phyloP scores from a whole-genome alignment of 345 rosid genomes.

The Jatropha curcas region DNA sequence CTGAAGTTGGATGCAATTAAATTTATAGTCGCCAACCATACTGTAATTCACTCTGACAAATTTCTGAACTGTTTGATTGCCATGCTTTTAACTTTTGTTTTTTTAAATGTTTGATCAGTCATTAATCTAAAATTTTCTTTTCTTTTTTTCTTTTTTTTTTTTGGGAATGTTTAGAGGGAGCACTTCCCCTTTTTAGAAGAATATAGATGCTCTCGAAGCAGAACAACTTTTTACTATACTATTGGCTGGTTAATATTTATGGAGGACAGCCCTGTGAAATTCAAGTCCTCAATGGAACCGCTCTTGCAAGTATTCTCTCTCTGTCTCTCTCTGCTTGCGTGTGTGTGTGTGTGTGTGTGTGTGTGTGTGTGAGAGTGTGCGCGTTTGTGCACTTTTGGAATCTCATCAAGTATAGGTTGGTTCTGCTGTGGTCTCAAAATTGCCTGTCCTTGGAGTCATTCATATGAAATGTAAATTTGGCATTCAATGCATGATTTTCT shows the following conservation, averaged over 20 bases:
- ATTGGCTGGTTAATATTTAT: conserved; percentile 95
- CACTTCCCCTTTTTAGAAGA: conserved; percentile 94
- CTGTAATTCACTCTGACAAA: conserved; percentile 51
- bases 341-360: not conserved
- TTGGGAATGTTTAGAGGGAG: conserved; percentile 76
- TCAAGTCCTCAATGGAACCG: conserved; percentile 96
- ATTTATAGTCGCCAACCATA: conserved; percentile 91
- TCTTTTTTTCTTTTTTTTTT: conserved; percentile 13
- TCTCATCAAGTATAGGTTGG: not conserved
- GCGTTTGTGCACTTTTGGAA: not conserved
- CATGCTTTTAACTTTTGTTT: conserved; percentile 16
- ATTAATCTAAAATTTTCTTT: conserved; percentile 6
- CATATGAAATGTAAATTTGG: not conserved
- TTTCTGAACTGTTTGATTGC: conserved; percentile 18
- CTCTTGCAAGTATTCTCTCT: conserved; percentile 62
- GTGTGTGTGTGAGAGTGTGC: not conserved
- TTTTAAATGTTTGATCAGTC: conserved; percentile 9
- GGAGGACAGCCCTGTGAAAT: conserved; percentile 97
- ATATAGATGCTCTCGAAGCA: conserved; percentile 89
- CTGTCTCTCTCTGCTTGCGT: conserved; percentile 8
- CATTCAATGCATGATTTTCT: not conserved
- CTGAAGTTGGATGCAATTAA: conserved; percentile 87
- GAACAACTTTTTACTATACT: conserved; percentile 92
- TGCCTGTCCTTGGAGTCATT: not conserved
- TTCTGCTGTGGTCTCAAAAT: not conserved